Base-by-base conservation (phyloP, 495 filamentous ascomycete species). In the Aspergillus steynii region DNA sequence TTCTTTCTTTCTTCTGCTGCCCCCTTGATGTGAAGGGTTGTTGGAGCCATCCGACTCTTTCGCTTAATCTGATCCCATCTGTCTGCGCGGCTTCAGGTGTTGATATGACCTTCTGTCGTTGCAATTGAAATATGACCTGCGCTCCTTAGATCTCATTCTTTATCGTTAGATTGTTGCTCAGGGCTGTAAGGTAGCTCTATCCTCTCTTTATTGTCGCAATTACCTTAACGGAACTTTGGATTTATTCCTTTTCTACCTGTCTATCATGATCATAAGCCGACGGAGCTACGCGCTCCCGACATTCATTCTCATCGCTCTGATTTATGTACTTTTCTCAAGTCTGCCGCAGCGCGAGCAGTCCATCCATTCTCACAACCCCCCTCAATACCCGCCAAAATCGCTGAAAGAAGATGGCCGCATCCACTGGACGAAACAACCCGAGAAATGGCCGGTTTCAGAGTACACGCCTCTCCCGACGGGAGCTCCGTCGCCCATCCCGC, bases 391-490 rank as follows among this genome's bases (percentile, higher is more conserved):
- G 5, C 50, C 20, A 29, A 63, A 34, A 61, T 61, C 29, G 37
- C 14, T 42, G 10, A 42, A 42, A 42, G 60, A 66, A 49, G 58
- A 64, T n/a, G 37, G 47, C 25, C 55, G 54, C 15, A 73, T 75
- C 28, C 77, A 75, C 55, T 82, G 82, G 74, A 67, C 66, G 20
- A 77, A 78, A 55, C 68, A 79, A 9, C 66, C 75, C 20, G 77
- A 82, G 50, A 66, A 74, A 49, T 71, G 82, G 60, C 85, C 85
- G 4, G 80, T 87, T 46, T 60, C 68, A 12, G 66, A 77, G 9
- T 77, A 79, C 29, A 81, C 79, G 32, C 75, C 77, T n/a, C 68
- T 85, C 7, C 83, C 82, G 15, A 80, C 71, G 14, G 70, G 71
- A 9, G 53, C 57, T 0, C 70, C 82, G 25, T 68, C 66, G 20